Evolutionary conservation across 169 alveolate species (phyloP).

Genomic region (Plasmodium coatneyi): DNA sequence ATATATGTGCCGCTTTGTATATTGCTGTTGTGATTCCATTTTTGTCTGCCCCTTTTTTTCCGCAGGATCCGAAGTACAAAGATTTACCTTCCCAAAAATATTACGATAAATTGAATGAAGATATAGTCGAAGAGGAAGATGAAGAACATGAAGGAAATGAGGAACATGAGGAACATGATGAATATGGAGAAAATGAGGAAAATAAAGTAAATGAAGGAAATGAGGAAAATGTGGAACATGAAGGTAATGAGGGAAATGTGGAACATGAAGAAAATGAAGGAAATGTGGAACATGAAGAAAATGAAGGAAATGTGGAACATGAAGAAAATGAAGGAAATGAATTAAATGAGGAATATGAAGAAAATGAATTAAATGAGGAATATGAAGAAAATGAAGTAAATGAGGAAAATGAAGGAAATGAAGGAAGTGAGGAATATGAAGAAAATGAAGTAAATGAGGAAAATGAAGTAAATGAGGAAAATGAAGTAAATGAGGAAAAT

Average conservation of each 20-base stretch:
- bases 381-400: neutral
- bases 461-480: neutral
- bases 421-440: neutral
- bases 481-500: neutral
- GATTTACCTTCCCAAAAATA: slow-evolving; percentile 29
- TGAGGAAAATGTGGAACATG: neutral
- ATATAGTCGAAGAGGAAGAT: neutral
- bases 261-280: neutral
- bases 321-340: neutral
- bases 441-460: neutral
- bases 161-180: neutral
- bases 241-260: neutral
- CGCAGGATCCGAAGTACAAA: slow-evolving; percentile 13
- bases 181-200: neutral
- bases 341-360: neutral
- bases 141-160: neutral
- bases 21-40: neutral
- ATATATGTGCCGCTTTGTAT: neutral
- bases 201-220: neutral
- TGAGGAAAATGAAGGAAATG: neutral
- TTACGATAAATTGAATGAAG: slow-evolving; percentile 14
- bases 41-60: neutral
- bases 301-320: neutral
- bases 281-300: neutral
- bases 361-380: neutral